phyloP scores from a whole-genome alignment of 1,284 basidiomycete genomes.

The Cryptococcus deneoformans region DNA sequence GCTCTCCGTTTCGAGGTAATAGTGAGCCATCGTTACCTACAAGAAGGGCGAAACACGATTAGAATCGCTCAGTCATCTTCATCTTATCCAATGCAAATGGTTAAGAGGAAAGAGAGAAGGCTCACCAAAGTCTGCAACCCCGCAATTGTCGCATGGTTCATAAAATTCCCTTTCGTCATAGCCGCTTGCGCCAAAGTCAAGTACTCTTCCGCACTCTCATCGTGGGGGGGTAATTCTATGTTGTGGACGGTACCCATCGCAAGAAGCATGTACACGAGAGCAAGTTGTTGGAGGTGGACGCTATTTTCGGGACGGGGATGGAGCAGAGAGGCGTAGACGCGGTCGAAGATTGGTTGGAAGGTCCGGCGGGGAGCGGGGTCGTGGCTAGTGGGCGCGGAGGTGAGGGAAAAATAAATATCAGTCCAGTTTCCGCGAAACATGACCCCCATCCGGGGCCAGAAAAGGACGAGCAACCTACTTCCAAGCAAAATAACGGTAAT shows the following conservation, averaged over 20 bases:
- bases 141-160: constrained; percentile 37
- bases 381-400: constrained; percentile 7
- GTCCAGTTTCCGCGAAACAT: no score
- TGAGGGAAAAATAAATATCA: no score
- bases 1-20: constrained; percentile 27
- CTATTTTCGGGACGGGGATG: background rate
- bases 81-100: no score
- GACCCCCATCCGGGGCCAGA: background rate
- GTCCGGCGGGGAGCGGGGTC: constrained; percentile 22
- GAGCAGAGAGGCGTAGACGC: constrained; percentile 6
- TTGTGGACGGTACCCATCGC: constrained; percentile 41
- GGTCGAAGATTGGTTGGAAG: constrained; percentile 28
- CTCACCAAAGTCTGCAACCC: constrained; percentile 30
- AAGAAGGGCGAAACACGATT: background rate
- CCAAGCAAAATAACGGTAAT: constrained; percentile 34
- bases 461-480: constrained; percentile 19
- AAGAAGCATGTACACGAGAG: constrained; percentile 34
- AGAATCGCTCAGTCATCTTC: background rate
- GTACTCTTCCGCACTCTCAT: constrained; percentile 34
- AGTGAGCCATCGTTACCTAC: constrained; percentile 27
- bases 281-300: constrained; percentile 31
- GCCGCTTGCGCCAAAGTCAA: constrained; percentile 29
- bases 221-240: constrained; percentile 37
- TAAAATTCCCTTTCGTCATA: constrained; percentile 36
- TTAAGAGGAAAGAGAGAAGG: background rate